These are phyloP conservation scores for Aspergillus avenaceus DNA, from an alignment of 495 filamentous ascomycete species.

Conservation along the genomic window DNA sequence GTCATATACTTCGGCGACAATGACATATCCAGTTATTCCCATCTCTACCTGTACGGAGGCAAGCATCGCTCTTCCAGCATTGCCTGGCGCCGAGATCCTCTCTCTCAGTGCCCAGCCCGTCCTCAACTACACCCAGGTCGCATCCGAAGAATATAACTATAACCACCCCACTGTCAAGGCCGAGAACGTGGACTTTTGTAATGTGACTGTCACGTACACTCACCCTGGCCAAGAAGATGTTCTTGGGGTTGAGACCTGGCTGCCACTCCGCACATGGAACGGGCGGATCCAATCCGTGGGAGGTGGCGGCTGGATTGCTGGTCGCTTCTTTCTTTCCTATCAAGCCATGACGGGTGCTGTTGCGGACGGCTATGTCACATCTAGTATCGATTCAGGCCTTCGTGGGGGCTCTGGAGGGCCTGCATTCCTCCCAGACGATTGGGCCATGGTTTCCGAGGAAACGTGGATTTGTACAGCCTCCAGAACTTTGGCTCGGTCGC, in stretches of 20 bases:
- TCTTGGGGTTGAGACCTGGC: conserved; percentile 30
- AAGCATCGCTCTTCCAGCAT: too few species aligned
- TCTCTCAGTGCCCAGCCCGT: too few species aligned
- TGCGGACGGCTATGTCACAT: background rate
- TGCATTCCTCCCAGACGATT: conserved; percentile 21
- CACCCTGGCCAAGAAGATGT: conserved; percentile 37
- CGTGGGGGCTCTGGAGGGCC: conserved; percentile 35
- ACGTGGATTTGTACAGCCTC: conserved; percentile 35
- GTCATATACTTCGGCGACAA: too few species aligned
- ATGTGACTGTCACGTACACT: conserved; percentile 39
- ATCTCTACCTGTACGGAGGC: too few species aligned
- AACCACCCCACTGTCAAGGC: too few species aligned
- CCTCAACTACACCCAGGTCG: too few species aligned
- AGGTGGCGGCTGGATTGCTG: conserved; percentile 39
- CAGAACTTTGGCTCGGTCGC: conserved; percentile 38
- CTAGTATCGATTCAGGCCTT: conserved; percentile 31
- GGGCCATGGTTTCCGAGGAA: conserved; percentile 39
- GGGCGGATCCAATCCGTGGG: conserved; percentile 37
- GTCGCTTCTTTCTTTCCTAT: conserved; percentile 12
- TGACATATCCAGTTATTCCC: too few species aligned
- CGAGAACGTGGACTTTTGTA: conserved; percentile 40
- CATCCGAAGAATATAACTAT: too few species aligned
- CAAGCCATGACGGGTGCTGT: conserved; percentile 17
- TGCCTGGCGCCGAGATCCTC: too few species aligned
- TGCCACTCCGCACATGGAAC: conserved; percentile 41